phyloP scores from a whole-genome alignment of 2,329 filamentous ascomycete species.

The Apiospora kogelbergensis region DNA sequence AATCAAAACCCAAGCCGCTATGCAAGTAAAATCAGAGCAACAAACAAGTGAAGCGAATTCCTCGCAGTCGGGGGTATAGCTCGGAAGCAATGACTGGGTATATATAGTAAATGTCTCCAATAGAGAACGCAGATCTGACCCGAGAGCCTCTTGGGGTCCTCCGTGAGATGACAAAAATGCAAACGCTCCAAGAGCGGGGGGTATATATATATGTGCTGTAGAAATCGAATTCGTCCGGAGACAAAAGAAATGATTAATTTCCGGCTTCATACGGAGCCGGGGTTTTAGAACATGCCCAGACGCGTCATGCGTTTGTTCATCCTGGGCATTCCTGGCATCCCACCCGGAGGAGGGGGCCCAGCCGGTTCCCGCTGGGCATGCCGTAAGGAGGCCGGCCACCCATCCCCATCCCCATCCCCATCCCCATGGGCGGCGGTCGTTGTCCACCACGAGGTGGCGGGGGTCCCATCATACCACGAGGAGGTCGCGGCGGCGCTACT shows the following conservation, averaged over 20 bases:
- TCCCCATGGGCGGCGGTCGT: constrained; percentile 17
- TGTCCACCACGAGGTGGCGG: constrained; percentile 24
- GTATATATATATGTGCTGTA: not conserved
- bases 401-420: constrained; percentile 14
- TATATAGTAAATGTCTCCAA: not conserved
- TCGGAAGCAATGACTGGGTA: constrained; percentile 3
- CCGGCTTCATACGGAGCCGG: not conserved
- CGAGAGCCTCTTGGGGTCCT: not conserved
- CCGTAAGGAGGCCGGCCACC: constrained; percentile 27
- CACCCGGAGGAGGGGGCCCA: constrained; percentile 30
- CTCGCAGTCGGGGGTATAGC: constrained; percentile 3
- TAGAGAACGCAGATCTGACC: not conserved
- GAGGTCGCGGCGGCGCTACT: not conserved
- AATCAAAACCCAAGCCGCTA: not conserved
- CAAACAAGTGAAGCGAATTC: not conserved
- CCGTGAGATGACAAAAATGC: not conserved
- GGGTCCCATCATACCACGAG: constrained; percentile 20
- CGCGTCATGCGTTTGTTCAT: constrained; percentile 66
- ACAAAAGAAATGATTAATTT: not conserved
- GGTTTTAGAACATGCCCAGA: constrained; percentile 52
- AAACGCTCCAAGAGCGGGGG: not conserved
- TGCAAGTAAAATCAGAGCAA: not conserved
- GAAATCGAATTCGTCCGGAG: not conserved
- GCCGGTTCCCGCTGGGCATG: constrained; percentile 31
- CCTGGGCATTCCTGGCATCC: constrained; percentile 36